These are phyloP conservation scores for Effrenium voratum DNA, from an alignment of 73 alveolate genomes.

Conservation along the genomic window DNA sequence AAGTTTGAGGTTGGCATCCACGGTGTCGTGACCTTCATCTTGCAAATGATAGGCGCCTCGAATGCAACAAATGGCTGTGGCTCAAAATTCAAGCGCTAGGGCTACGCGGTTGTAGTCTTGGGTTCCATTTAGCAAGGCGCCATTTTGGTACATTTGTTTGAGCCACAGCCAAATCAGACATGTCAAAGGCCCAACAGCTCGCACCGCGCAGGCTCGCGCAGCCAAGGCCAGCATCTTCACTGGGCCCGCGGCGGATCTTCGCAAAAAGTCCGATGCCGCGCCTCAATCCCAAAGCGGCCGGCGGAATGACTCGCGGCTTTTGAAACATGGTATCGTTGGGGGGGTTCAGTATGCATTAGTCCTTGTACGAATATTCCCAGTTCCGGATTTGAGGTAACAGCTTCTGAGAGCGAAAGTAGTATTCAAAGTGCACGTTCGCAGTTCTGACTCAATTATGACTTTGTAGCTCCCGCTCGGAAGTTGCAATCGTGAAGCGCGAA, in stretches of 20 bases:
- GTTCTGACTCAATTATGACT: too few relatives aligned
- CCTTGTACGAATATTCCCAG: too few relatives aligned
- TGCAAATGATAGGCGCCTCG: conserved; percentile 77
- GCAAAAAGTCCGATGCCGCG: conserved; percentile 67
- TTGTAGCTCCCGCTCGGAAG: too few relatives aligned
- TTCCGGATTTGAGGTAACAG: too few relatives aligned
- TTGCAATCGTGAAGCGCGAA: too few relatives aligned
- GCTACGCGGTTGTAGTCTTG: too few relatives aligned
- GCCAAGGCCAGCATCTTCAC: background rate
- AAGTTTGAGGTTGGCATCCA: conserved; percentile 78
- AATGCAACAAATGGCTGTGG: too few relatives aligned
- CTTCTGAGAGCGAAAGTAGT: too few relatives aligned
- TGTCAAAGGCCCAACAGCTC: background rate
- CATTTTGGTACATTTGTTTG: background rate
- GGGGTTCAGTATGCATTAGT: background rate
- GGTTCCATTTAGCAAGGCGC: background rate
- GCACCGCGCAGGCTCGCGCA: background rate
- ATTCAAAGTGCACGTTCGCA: too few relatives aligned
- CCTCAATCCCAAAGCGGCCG: background rate
- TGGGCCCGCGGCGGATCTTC: conserved; percentile 30
- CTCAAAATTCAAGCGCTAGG: too few relatives aligned
- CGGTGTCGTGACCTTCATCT: conserved; percentile 85
- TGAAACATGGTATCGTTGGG: too few relatives aligned
- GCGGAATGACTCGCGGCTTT: too few relatives aligned
- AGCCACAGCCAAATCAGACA: background rate